phyloP scores from a whole-genome alignment of 1,284 basidiomycete genomes.

The Anthracocystis walkeri region DNA sequence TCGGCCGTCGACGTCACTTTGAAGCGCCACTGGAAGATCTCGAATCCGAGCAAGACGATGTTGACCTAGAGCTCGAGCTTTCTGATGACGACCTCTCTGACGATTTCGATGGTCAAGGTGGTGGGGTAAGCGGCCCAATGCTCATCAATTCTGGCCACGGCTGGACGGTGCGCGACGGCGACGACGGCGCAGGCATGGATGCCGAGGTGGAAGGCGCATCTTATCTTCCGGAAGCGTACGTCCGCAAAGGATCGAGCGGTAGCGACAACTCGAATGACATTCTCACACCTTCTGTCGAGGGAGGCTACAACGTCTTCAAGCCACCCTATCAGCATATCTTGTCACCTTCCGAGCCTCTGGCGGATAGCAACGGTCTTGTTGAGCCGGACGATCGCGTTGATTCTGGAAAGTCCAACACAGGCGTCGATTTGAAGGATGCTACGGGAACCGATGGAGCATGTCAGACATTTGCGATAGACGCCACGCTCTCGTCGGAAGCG shows the following conservation, averaged over 20 bases:
- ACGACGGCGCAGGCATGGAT: slow-evolving; percentile 3
- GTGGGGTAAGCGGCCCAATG: slow-evolving; percentile 16
- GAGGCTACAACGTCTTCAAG: slow-evolving; percentile 64
- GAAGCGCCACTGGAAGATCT: slow-evolving; percentile 32
- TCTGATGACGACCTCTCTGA: slow-evolving; percentile 59
- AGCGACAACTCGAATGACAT: slow-evolving; percentile 45
- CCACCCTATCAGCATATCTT: slow-evolving; percentile 56
- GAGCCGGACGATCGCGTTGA: background rate
- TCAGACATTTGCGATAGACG: slow-evolving; percentile 42
- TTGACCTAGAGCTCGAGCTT: slow-evolving; percentile 50
- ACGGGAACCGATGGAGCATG: background rate
- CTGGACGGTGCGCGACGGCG: slow-evolving; percentile 40
- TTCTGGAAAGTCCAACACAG: background rate
- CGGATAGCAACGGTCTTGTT: slow-evolving; percentile 4
- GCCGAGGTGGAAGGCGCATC: slow-evolving; percentile 13
- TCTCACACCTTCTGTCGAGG: slow-evolving; percentile 62
- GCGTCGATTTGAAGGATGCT: background rate
- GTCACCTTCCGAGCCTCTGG: slow-evolving; percentile 17
- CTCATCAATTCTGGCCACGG: slow-evolving; percentile 55
- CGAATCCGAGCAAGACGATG: slow-evolving; percentile 55
- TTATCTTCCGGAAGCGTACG: slow-evolving; percentile 32
- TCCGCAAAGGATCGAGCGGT: slow-evolving; percentile 34
- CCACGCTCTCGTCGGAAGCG: slow-evolving; percentile 35
- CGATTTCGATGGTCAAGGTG: slow-evolving; percentile 21
- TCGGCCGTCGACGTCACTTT: slow-evolving; percentile 41